phyloP scores from a whole-genome alignment of 352 stramenopile species.

The Hyaloperonospora arabidopsidis region DNA sequence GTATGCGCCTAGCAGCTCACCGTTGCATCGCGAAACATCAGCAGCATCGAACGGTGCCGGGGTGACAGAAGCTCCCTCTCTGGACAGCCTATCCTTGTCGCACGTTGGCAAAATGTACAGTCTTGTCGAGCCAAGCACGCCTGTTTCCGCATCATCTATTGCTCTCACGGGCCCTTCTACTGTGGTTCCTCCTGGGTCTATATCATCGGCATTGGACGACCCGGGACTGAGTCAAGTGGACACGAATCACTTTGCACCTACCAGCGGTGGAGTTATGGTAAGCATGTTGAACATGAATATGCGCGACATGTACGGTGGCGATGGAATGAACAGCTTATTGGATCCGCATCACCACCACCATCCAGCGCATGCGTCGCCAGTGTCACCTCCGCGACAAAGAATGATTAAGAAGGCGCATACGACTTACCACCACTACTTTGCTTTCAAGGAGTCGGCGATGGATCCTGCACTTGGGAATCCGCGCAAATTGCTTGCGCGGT shows the following conservation, averaged over 20 bases:
- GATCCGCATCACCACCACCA: conserved; percentile 37
- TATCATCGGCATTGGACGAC: conserved; percentile 28
- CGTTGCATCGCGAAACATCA: conserved; percentile 22
- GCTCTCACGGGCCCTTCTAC: conserved; percentile 31
- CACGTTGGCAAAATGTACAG: conserved; percentile 82
- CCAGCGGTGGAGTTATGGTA: conserved; percentile 52
- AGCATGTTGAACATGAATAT: conserved; percentile 78
- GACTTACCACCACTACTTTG: conserved; percentile 63
- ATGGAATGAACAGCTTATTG: conserved; percentile 48
- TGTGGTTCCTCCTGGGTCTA: conserved; percentile 23
- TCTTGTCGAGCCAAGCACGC: conserved; percentile 59
- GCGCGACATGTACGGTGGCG: conserved; percentile 68
- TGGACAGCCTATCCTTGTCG: conserved; percentile 70
- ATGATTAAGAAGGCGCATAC: conserved; percentile 57
- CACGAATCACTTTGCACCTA: conserved; percentile 53
- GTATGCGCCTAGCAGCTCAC: conserved; percentile 14
- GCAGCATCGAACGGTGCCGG: conserved; percentile 16
- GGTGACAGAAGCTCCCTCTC: conserved; percentile 21
- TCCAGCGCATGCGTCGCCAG: conserved; percentile 28
- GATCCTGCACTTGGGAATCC: conserved; percentile 74
- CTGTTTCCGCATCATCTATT: conserved; percentile 40
- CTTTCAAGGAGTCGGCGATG: conserved; percentile 75
- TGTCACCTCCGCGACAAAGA: conserved; percentile 53
- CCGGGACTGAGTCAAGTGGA: conserved; percentile 39
- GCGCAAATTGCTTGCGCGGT: conserved; percentile 81